Evolutionary conservation across 2,329 filamentous ascomycete species (phyloP).

Genomic region (Arthrobotrys pseudoclavata): DNA sequence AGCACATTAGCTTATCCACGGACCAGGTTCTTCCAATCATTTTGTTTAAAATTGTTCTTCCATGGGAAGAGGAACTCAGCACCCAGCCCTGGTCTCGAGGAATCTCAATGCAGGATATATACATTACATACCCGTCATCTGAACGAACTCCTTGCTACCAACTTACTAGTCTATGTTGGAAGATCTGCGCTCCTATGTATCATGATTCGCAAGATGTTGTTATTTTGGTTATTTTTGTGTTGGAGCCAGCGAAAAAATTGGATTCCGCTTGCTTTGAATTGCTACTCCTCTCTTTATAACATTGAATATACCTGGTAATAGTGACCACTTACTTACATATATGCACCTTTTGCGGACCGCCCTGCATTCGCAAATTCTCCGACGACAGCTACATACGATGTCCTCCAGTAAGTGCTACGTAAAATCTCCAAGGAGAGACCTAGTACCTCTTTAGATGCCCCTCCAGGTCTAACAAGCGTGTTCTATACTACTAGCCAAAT

Average conservation of each 20-base stretch:
- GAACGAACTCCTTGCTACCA: no score
- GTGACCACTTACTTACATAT: not conserved
- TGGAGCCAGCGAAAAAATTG: constrained; percentile 23
- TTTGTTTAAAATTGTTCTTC: no score
- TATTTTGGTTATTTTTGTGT: constrained; percentile 27
- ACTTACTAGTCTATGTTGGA: no score
- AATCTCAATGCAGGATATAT: no score
- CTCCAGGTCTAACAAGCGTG: constrained; percentile 7
- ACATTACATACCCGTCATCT: no score
- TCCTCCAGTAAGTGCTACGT: constrained; percentile 26
- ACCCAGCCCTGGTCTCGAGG: no score
- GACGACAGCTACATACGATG: constrained; percentile 34
- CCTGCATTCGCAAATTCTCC: constrained; percentile 4
- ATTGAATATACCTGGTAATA: not conserved
- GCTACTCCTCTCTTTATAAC: not conserved
- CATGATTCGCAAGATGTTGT: not conserved
- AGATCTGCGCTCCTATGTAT: constrained; percentile 10
- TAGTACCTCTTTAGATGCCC: not conserved
- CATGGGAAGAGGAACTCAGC: no score
- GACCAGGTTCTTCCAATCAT: no score
- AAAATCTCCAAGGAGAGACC: not conserved
- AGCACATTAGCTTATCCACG: no score
- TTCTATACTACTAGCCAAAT: constrained; percentile 35
- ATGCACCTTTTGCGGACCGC: constrained; percentile 18
- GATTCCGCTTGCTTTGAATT: not conserved